Conservation (phyloP, 106 monocot genomes). For the Dendrobium officinale region DNA sequence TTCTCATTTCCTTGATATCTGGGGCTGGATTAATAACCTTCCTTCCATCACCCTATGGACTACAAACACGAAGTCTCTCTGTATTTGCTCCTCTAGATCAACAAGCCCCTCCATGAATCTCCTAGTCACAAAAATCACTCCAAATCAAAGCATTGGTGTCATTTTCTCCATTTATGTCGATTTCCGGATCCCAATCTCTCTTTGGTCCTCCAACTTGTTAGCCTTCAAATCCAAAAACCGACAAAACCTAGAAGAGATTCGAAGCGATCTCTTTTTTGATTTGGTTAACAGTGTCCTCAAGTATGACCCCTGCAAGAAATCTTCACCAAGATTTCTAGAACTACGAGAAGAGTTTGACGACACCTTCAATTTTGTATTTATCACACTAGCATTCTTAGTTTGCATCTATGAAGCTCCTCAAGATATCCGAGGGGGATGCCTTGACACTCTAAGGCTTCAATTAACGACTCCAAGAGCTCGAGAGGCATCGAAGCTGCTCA, state of each 20-base stretch:
- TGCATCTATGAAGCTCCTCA: conserved; percentile 81
- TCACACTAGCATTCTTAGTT: conserved; percentile 51
- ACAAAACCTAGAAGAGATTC: conserved; percentile 24
- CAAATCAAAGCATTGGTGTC: conserved; percentile 23
- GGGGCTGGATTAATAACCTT: conserved; percentile 61
- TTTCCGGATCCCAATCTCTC: conserved; percentile 47
- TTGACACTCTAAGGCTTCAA: conserved; percentile 40
- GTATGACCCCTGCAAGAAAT: conserved; percentile 51
- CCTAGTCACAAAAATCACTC: conserved; percentile 28
- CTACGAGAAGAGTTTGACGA: conserved; percentile 29
- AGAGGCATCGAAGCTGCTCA: conserved; percentile 35
- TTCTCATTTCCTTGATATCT: conserved; percentile 33
- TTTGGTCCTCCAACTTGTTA: conserved; percentile 60
- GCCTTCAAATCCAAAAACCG: conserved; percentile 24
- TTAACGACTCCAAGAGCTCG: conserved; percentile 26
- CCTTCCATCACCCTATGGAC: conserved; percentile 59
- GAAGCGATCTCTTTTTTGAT: conserved; percentile 29
- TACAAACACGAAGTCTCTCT: conserved; percentile 37
- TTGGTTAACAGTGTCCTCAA: conserved; percentile 50
- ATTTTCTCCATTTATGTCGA: conserved; percentile 46
- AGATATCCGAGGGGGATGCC: conserved; percentile 42
- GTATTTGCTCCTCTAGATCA: conserved; percentile 36
- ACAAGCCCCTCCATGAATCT: conserved; percentile 35
- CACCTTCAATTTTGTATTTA: conserved; percentile 56
- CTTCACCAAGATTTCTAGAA: conserved; percentile 23